Evolutionary conservation across 345 rosid genomes (phyloP).

Genomic region (Abelmoschus esculentus): DNA sequence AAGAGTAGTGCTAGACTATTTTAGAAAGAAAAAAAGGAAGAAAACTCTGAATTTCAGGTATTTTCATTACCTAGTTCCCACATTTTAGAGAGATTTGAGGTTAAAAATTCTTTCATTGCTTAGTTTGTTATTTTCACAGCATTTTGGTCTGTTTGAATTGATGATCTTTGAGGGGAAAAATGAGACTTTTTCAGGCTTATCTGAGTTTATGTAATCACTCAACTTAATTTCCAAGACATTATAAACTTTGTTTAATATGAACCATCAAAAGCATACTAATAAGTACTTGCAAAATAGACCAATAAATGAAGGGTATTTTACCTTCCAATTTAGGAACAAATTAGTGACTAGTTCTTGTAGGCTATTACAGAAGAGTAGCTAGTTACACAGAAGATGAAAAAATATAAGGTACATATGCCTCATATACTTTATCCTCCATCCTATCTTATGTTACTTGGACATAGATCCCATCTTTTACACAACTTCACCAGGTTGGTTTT

Average conservation of each 20-base stretch:
- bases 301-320: neutral
- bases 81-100: neutral
- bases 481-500: neutral
- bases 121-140: neutral
- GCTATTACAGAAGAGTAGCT: neutral
- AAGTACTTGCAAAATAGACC: neutral
- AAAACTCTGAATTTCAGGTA: neutral
- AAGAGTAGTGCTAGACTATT: constrained; percentile 21
- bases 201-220: no score
- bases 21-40: constrained; percentile 4
- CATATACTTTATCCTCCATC: neutral
- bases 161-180: neutral
- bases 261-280: neutral
- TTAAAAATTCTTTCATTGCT: neutral
- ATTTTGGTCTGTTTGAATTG: neutral
- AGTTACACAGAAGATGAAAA: neutral
- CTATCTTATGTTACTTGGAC: no score
- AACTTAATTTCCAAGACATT: no score
- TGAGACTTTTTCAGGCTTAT: no score
- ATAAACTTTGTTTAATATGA: no score
- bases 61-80: neutral
- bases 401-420: constrained; percentile 3
- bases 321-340: neutral
- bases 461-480: constrained; percentile 14
- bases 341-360: neutral